Evolutionary conservation across 768 basidiomycete species (phyloP), one percentile per base, ranked within the genome.

Genomic region (Tylopilus subfusipes): DNA sequence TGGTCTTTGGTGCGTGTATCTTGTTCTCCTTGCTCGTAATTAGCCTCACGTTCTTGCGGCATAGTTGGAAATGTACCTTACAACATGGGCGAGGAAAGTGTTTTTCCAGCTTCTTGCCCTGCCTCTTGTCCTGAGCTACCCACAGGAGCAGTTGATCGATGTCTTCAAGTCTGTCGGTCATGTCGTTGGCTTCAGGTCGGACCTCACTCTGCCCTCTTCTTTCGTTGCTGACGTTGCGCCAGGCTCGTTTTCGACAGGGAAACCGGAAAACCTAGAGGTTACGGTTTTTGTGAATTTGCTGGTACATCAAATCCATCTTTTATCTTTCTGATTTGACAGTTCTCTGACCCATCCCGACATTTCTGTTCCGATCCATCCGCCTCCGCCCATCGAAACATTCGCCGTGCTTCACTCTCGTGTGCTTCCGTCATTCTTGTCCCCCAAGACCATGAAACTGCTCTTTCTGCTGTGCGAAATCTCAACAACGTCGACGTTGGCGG

Each of bases 401-500:
- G 5, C 38, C 16, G 38, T 42, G 5, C 50, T 38, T 49, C 58
- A 19, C 31, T 53, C 53, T 53, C 55, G 60, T 60, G 61, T 65
- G 54, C 48, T 50, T 44, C 29, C 40, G 43, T 55, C 45, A 33
- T 65, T 52, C 40, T 21, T 58, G 50, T 44, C 44, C 42, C 18
- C 50, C 61, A 71, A 90, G 97, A 99, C 72, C 91, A 96, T 70
- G 95, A 97, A 72, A 98, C 97, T 22, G 97, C 97, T 8, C 73
- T 83, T 24, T 96, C 93, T 48, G 97, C 97, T 45, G 93, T 99
- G 16, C 86, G 97, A 64, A 99, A 98, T 67, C 82, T 99, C 46
- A 93, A 97, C 72, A 92, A 90, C 56, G 84, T 84, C 48, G 92
- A 93, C 62, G 90, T 98, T 30, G 93, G 90, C 52, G 97, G 97